A percentile compares a stretch with the other conserved stretches of the same genome.
phyloP scores from a whole-genome alignment of 2,329 filamentous ascomycete species.

The Stenocarpella maydis region DNA sequence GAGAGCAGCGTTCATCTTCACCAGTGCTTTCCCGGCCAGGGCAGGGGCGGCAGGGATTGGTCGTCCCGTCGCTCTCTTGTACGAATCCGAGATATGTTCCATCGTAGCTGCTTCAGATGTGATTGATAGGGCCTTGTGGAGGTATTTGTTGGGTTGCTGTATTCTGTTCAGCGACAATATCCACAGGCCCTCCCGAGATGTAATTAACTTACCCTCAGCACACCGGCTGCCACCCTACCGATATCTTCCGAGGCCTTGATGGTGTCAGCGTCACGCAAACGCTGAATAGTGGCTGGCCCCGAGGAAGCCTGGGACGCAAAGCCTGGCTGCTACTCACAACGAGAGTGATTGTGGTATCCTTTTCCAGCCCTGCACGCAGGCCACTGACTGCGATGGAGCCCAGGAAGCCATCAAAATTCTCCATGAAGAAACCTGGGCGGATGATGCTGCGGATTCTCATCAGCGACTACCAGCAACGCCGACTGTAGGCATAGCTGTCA shows the following conservation, averaged over 20 bases:
- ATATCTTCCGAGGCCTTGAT: constrained; percentile 5
- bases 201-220: background rate
- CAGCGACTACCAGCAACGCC: background rate
- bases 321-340: background rate
- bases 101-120: constrained; percentile 11
- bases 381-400: background rate
- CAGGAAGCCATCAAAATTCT: background rate
- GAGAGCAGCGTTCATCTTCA: background rate
- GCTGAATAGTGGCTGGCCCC: accelerated
- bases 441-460: background rate
- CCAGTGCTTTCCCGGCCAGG: background rate
- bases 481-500: accelerated
- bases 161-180: background rate
- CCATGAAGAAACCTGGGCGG: constrained; percentile 1
- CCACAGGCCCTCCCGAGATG: too few relatives aligned
- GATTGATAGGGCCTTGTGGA: background rate
- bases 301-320: too few relatives aligned
- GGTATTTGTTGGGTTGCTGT: background rate
- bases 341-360: background rate
- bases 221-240: background rate
- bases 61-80: background rate
- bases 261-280: background rate
- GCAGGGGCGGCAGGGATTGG: constrained; percentile 3
- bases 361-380: background rate
- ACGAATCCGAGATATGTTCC: background rate